These are phyloP conservation scores for Talaromyces sp. DNA, from an alignment of 2,329 filamentous ascomycete genomes.

Conservation along the genomic window DNA sequence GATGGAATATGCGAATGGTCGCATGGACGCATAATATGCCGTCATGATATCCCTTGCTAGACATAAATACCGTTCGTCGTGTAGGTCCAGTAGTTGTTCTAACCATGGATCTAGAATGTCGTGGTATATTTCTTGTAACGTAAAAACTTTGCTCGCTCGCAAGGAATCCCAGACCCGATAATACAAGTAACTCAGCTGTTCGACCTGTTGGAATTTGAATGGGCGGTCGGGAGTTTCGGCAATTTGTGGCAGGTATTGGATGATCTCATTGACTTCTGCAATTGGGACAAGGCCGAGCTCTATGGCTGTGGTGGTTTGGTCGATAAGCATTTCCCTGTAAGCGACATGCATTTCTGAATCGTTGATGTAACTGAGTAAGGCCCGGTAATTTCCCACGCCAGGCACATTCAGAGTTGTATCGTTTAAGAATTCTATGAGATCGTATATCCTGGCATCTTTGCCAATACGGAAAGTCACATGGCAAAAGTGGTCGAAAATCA, in stretches of 20 bases:
- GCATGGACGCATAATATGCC: slow-evolving; percentile 5
- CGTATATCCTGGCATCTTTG: slow-evolving; percentile 13
- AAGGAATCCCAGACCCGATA: slow-evolving; percentile 33
- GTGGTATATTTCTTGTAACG: slow-evolving; percentile 26
- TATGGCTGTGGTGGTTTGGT: slow-evolving; percentile 23
- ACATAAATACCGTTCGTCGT: not conserved
- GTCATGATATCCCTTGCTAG: slow-evolving; percentile 4
- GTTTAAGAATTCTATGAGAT: slow-evolving; percentile 28
- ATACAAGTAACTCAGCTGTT: slow-evolving; percentile 17
- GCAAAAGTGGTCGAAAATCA: slow-evolving; percentile 27
- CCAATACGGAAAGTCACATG: not conserved
- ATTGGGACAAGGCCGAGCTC: slow-evolving; percentile 29
- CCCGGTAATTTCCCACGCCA: slow-evolving; percentile 30
- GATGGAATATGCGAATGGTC: not conserved
- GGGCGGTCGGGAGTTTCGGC: slow-evolving; percentile 5
- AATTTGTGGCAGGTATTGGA: slow-evolving; percentile 14
- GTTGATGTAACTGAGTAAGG: slow-evolving; percentile 22
- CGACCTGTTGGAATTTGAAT: slow-evolving; percentile 15
- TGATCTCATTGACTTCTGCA: slow-evolving; percentile 27
- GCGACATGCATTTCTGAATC: slow-evolving; percentile 14
- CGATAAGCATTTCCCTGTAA: slow-evolving; percentile 19
- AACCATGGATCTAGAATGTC: slow-evolving; percentile 28
- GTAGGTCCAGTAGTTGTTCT: slow-evolving; percentile 17
- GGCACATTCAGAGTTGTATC: slow-evolving; percentile 31
- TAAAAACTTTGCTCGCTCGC: slow-evolving; percentile 28